Evolutionary conservation across 2,329 filamentous ascomycete species (phyloP).

Genomic region (Alternaria conjuncta): DNA sequence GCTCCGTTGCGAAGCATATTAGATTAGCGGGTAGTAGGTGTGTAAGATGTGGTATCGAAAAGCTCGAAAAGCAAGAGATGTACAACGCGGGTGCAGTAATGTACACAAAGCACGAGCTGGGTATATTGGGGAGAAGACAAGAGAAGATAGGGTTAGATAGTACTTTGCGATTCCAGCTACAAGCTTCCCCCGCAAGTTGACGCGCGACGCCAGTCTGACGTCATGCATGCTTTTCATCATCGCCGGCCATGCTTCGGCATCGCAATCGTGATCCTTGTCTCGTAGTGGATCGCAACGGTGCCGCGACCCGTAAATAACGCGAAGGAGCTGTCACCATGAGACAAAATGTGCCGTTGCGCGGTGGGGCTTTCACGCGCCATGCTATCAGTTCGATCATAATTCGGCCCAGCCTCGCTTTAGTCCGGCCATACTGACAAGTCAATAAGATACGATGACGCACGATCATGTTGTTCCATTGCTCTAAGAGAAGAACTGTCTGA

Average conservation of each 20-base stretch:
- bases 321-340: neutral
- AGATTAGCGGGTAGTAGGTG: neutral
- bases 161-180: constrained; percentile 1
- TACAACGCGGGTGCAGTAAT: neutral
- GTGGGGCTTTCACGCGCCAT: neutral
- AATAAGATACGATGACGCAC: neutral
- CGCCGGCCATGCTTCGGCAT: constrained; percentile 14
- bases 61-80: neutral
- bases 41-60: neutral
- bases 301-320: constrained; percentile 2
- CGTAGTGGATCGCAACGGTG: constrained; percentile 4
- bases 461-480: rapidly evolving
- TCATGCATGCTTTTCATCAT: constrained; percentile 9
- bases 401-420: neutral
- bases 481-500: neutral
- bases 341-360: neutral
- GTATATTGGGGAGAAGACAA: constrained; percentile 13
- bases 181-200: constrained; percentile 12
- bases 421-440: neutral
- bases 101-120: neutral
- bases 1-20: constrained; percentile 55
- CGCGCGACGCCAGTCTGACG: constrained; percentile 14
- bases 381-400: neutral
- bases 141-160: neutral
- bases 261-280: neutral